Conservation (phyloP, 2,329 filamentous ascomycete species). For the Chalaropsis ovoidea region DNA sequence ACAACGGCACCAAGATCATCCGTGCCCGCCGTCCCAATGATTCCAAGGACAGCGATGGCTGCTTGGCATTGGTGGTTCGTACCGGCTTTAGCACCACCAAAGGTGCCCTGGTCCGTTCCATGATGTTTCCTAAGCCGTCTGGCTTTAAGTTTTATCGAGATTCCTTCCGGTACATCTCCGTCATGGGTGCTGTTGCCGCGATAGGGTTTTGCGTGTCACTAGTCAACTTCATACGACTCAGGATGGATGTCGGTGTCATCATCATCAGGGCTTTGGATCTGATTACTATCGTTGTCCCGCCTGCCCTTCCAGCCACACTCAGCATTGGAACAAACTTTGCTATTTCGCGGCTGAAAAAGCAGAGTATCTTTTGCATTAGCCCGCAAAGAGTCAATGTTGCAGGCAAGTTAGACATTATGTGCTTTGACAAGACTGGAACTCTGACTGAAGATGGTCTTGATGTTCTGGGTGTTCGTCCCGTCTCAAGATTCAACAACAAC, state of each 20-base stretch:
- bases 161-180: constrained; percentile 93
- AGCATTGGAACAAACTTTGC: constrained; percentile 97
- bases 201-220: constrained; percentile 86
- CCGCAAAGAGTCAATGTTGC: constrained; percentile 94
- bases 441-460: constrained; percentile 93
- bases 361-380: constrained; percentile 94
- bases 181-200: constrained; percentile 80
- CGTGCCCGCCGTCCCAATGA: constrained; percentile 81
- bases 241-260: constrained; percentile 79
- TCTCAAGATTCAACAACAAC: constrained; percentile 31
- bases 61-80: constrained; percentile 80
- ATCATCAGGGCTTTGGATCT: constrained; percentile 85
- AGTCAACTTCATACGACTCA: constrained; percentile 80
- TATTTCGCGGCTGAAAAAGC: constrained; percentile 70
- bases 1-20: constrained; percentile 91
- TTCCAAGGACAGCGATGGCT: constrained; percentile 74
- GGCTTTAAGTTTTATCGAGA: constrained; percentile 98
- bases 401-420: constrained; percentile 90
- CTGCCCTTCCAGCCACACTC: constrained; percentile 83
- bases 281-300: constrained; percentile 95
- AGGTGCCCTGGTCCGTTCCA: constrained; percentile 86
- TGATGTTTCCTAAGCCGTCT: constrained; percentile 96
- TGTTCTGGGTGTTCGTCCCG: constrained; percentile 76
- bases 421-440: constrained; percentile 98
- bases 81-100: constrained; percentile 98